Evolutionary conservation across 768 basidiomycete species (phyloP).

Genomic region (Sarcomyxa edulis): DNA sequence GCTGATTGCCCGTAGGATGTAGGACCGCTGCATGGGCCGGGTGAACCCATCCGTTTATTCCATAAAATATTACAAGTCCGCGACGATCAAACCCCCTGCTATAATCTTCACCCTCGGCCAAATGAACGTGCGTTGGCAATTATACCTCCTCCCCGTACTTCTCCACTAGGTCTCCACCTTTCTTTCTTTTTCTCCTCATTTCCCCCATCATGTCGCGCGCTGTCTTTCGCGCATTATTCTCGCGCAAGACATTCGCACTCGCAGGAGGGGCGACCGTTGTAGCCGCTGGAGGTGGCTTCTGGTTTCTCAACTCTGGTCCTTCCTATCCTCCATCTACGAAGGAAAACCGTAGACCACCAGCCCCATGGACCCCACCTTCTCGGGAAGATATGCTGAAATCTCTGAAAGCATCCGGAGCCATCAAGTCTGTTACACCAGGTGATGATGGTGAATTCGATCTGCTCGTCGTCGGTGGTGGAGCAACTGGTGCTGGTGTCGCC

Average conservation of each 20-base stretch:
- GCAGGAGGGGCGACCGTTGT: constrained; percentile 48
- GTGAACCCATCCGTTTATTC: too few species aligned
- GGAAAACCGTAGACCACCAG: constrained; percentile 66
- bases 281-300: constrained; percentile 56
- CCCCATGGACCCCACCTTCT: constrained; percentile 74
- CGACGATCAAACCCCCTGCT: too few species aligned
- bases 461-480: constrained; percentile 88
- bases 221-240: constrained; percentile 39
- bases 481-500: constrained; percentile 95
- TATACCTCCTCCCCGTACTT: too few species aligned
- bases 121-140: too few species aligned
- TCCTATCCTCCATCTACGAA: constrained; percentile 59
- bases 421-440: constrained; percentile 9
- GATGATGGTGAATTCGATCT: constrained; percentile 67
- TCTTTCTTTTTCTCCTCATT: too few species aligned
- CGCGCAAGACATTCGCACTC: constrained; percentile 48
- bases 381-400: constrained; percentile 59
- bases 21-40: too few species aligned
- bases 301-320: constrained; percentile 71
- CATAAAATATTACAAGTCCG: too few species aligned
- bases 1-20: too few species aligned
- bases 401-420: constrained; percentile 42
- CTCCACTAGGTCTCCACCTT: too few species aligned
- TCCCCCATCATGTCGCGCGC: too few species aligned
- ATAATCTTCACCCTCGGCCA: too few species aligned